Evolutionary conservation across 371 early-diverging fungal species (phyloP), one percentile per base, ranked within the genome.

Genomic region (Circinella minor): DNA sequence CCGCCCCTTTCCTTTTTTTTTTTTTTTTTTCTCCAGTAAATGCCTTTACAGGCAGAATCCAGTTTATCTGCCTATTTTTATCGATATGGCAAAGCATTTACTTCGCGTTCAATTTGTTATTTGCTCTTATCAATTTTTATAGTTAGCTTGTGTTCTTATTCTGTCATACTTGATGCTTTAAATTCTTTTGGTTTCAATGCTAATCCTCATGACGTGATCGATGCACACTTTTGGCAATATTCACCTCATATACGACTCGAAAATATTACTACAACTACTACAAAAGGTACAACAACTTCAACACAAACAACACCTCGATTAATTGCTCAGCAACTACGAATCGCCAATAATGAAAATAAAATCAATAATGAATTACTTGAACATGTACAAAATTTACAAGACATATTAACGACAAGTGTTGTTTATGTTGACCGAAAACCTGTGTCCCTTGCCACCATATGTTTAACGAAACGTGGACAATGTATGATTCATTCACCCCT

Each of bases 401-500:
- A 70, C 5, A 63, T 64, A 4, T 62, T 76, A 20, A 71, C 71
- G 6, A 78, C 75, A 4, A 74, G 59, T 3, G 67, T 70, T 34
- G 72, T 75, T 20, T 46, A 66, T n/a, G 48, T 79, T 3, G 68
- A 72, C 61, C 65, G 78, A 18, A 63, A 68, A 43, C 59, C 74
- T 14, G 63, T 71, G 6, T 76, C 76, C 0, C 65, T 76, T 15
- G 68, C 68, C 9, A 72, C 65, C 34, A 72, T 75, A 20, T 76
- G 76, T 65, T 54, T 71, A 38, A 65, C 55, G n/a, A 65, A 63
- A 14, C 67, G 68, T 63, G 72, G 75, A 4, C 63, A 69, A 5
- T 90, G 91, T 60, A 68, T 89, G 14, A 71, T 89, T 3, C 89
- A 90, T 71, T 87, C 90, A 4, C 88, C 89, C 5, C 72, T 86